Conservation (phyloP, 176 grass and related monocot species). For the Tuctoria greenei region DNA sequence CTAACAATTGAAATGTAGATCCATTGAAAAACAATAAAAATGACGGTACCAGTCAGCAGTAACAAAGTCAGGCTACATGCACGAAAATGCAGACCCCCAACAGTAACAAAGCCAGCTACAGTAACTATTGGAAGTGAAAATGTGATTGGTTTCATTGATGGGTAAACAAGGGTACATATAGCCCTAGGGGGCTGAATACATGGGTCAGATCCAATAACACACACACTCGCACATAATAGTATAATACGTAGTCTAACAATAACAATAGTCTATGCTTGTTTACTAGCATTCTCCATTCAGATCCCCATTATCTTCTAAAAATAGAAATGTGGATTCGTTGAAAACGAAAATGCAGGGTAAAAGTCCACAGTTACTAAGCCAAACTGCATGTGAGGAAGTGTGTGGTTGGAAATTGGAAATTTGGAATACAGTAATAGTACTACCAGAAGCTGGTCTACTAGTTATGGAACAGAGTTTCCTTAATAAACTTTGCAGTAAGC, state of each 20-base stretch:
- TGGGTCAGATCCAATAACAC: too few species aligned
- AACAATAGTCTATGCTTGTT: neutral
- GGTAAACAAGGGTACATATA: too few species aligned
- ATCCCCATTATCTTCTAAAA: neutral
- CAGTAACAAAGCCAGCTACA: too few species aligned
- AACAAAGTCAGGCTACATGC: neutral
- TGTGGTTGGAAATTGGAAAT: too few species aligned
- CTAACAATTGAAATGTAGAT: neutral
- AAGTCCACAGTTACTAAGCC: neutral
- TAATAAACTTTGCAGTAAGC: constrained; percentile 15
- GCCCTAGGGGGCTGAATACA: too few species aligned
- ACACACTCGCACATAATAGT: too few species aligned
- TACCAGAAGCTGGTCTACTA: neutral
- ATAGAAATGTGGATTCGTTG: neutral
- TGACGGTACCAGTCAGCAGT: neutral
- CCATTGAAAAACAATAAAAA: neutral
- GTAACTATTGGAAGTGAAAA: too few species aligned
- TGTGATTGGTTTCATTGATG: too few species aligned
- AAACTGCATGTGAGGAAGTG: neutral
- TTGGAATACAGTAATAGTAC: too few species aligned
- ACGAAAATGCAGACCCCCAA: neutral
- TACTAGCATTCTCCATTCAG: neutral
- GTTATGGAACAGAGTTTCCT: neutral
- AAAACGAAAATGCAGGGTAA: neutral
- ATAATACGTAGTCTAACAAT: too few species aligned